phyloP scores from a whole-genome alignment of 306 rosid species.

The Acacia confusa region DNA sequence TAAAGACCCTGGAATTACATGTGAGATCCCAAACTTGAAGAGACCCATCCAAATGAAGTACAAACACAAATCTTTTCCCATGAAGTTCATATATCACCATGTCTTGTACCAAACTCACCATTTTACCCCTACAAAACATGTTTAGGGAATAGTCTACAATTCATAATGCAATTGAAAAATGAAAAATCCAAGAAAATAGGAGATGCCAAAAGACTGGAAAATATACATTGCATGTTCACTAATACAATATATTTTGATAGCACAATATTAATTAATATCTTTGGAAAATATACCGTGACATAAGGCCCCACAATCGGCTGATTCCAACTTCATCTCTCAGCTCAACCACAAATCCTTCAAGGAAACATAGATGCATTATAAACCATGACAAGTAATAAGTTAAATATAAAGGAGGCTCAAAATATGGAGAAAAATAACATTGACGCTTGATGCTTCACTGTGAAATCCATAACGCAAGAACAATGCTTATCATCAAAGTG shows the following conservation, averaged over 20 bases:
- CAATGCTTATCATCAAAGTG: background rate
- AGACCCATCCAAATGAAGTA: slow-evolving; percentile 79
- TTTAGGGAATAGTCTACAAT: slow-evolving; percentile 20
- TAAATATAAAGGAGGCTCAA: slow-evolving; percentile 14
- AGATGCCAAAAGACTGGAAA: slow-evolving; percentile 4
- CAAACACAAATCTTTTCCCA: slow-evolving; percentile 70
- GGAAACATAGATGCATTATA: slow-evolving; percentile 31
- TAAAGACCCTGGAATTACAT: slow-evolving; percentile 55
- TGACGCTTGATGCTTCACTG: slow-evolving; percentile 26
- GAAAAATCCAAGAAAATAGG: slow-evolving; percentile 22
- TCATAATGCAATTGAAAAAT: slow-evolving; percentile 13
- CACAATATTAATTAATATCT: background rate
- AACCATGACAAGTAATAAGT: slow-evolving; percentile 9
- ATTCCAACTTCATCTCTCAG: slow-evolving; percentile 88
- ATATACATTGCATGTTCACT: background rate
- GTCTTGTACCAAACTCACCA: slow-evolving; percentile 71
- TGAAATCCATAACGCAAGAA: slow-evolving; percentile 18
- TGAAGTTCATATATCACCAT: slow-evolving; percentile 60
- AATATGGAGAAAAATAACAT: slow-evolving; percentile 19
- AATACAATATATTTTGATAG: background rate
- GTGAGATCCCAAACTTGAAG: slow-evolving; percentile 85
- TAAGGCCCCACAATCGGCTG: slow-evolving; percentile 82
- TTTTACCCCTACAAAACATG: slow-evolving; percentile 71
- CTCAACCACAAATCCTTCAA: slow-evolving; percentile 62
- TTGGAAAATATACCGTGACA: slow-evolving; percentile 62